Evolutionary conservation across 495 filamentous ascomycete genomes (phyloP).

Genomic region (Penicillium cinerascens): DNA sequence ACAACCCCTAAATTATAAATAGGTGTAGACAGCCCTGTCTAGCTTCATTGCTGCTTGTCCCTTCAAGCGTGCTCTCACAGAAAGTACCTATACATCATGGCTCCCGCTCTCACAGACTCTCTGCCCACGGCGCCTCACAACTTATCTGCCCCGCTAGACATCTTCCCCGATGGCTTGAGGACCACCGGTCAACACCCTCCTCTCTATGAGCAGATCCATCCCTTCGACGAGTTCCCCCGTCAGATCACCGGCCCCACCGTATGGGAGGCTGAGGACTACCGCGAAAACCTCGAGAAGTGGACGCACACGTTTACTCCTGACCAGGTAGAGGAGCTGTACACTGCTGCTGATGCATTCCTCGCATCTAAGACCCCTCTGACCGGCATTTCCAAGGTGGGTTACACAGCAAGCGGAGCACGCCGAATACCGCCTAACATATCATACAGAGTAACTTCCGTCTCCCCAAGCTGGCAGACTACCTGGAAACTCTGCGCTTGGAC

Average conservation of each 20-base stretch:
- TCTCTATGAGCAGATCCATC: slow-evolving; percentile 57
- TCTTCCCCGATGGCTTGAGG: slow-evolving; percentile 51
- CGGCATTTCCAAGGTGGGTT: slow-evolving; percentile 59
- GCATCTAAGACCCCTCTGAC: slow-evolving; percentile 59
- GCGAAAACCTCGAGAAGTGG: slow-evolving; percentile 66
- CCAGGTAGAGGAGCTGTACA: slow-evolving; percentile 64
- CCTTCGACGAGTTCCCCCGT: slow-evolving; percentile 68
- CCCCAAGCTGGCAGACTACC: slow-evolving; percentile 51
- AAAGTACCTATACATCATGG: slow-evolving; percentile 23
- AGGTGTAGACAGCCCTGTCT: not conserved
- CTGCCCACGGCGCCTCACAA: slow-evolving; percentile 32
- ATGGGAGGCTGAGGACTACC: slow-evolving; percentile 69
- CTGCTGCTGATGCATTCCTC: slow-evolving; percentile 64
- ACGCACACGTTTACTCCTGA: slow-evolving; percentile 60
- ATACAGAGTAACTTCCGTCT: slow-evolving; percentile 50
- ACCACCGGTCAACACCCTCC: slow-evolving; percentile 77
- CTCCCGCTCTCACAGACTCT: slow-evolving; percentile 33
- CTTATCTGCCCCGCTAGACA: slow-evolving; percentile 26
- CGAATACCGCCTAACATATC: not conserved
- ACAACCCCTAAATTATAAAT: slow-evolving; percentile 12
- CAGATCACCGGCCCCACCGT: slow-evolving; percentile 70
- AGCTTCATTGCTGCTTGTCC: not conserved
- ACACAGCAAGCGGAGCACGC: not conserved
- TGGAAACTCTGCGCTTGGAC: slow-evolving; percentile 58
- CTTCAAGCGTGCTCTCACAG: not conserved